These are phyloP conservation scores for Hyphopichia khmerensis DNA, from an alignment of 1,139 yeast genomes.

Conservation along the genomic window DNA sequence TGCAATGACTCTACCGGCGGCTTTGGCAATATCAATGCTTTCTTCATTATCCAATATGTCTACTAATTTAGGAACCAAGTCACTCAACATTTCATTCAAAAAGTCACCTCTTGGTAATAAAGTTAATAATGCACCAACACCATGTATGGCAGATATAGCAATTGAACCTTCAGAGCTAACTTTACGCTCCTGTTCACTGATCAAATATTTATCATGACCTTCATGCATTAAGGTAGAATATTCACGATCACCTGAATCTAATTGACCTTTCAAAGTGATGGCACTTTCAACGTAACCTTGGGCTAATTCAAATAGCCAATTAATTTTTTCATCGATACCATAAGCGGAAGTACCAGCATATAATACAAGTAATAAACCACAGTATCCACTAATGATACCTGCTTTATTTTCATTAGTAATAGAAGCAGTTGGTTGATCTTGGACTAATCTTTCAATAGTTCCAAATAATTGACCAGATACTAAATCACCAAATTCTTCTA, in stretches of 20 bases:
- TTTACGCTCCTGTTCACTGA: slow-evolving; percentile 32
- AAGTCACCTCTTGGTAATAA: slow-evolving; percentile 38
- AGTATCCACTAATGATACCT: slow-evolving; percentile 44
- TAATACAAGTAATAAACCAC: slow-evolving; percentile 42
- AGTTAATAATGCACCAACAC: slow-evolving; percentile 47
- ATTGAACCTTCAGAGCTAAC: slow-evolving; percentile 38
- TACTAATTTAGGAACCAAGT: slow-evolving; percentile 36
- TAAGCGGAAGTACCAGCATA: slow-evolving; percentile 51
- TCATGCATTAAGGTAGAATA: slow-evolving; percentile 41
- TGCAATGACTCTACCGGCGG: slow-evolving; percentile 63
- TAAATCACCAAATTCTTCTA: slow-evolving; percentile 52
- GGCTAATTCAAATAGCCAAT: slow-evolving; percentile 44
- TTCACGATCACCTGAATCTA: slow-evolving; percentile 44
- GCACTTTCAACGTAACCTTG: slow-evolving; percentile 45
- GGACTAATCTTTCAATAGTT: slow-evolving; percentile 29
- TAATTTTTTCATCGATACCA: slow-evolving; percentile 47
- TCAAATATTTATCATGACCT: slow-evolving; percentile 35
- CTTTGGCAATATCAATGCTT: slow-evolving; percentile 41
- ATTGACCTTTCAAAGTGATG: slow-evolving; percentile 28
- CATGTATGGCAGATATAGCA: slow-evolving; percentile 47
- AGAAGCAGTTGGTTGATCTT: slow-evolving; percentile 32
- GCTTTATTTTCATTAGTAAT: slow-evolving; percentile 42
- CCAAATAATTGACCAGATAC: slow-evolving; percentile 41
- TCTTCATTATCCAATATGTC: slow-evolving; percentile 45
- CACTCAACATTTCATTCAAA: slow-evolving; percentile 42